phyloP scores from a whole-genome alignment of 495 filamentous ascomycete species.

The Rusavskia elegans region DNA sequence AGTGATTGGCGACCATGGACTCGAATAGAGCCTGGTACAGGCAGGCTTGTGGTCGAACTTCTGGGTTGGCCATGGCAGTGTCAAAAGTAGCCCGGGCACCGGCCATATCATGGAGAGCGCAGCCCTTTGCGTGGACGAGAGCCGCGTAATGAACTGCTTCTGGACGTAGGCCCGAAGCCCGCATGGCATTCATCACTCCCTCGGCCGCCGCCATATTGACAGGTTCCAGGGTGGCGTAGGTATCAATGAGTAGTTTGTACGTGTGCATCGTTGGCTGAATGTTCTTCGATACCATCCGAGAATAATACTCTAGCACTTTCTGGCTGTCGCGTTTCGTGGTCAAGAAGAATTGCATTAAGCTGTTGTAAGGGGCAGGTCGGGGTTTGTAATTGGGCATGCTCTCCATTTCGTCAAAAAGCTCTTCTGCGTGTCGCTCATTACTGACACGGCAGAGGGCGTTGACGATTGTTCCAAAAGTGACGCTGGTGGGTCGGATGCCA shows the following conservation, averaged over 20 bases:
- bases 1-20: conserved; percentile 88
- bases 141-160: conserved; percentile 93
- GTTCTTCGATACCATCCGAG: conserved; percentile 74
- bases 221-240: conserved; percentile 85
- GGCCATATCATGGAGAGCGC: conserved; percentile 77
- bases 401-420: conserved; percentile 99
- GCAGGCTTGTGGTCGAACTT: conserved; percentile 58
- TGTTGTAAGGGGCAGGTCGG: conserved; percentile 91
- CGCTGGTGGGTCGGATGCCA: conserved; percentile 87
- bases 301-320: conserved; percentile 92
- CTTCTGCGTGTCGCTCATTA: conserved; percentile 92
- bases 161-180: conserved; percentile 51
- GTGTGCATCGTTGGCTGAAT: conserved; percentile 91
- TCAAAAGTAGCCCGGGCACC: conserved; percentile 74
- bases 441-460: conserved; percentile 94
- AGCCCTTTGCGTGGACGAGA: conserved; percentile 90
- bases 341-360: conserved; percentile 98
- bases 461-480: conserved; percentile 95
- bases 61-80: conserved; percentile 46
- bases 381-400: conserved; percentile 98
- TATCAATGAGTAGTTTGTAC: conserved; percentile 94
- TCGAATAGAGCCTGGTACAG: conserved; percentile 94
- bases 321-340: conserved; percentile 86
- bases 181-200: conserved; percentile 64
- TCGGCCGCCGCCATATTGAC: conserved; percentile 85